phyloP scores from a whole-genome alignment of 108 stramenopile species.

The Tribonema minus region DNA sequence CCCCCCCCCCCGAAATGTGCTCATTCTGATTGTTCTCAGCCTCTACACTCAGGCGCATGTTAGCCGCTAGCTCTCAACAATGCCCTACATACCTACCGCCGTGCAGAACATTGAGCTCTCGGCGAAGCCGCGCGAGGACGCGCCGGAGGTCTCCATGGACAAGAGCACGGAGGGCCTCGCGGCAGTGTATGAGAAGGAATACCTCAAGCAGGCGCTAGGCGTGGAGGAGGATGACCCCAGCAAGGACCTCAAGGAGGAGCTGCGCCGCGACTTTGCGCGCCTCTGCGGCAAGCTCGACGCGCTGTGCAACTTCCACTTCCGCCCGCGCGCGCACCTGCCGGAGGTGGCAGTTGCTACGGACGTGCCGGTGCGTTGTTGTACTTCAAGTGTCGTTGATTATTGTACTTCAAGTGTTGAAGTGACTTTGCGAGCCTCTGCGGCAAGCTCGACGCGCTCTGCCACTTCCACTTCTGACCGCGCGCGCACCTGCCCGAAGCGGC shows the following conservation, averaged over 20 bases:
- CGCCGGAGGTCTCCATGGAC: slow-evolving; percentile 92
- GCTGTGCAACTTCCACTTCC: slow-evolving; percentile 95
- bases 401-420: no score
- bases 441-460: slow-evolving; percentile 88
- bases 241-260: slow-evolving; percentile 68
- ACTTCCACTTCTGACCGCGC: slow-evolving; percentile 96
- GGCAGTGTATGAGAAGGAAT: slow-evolving; percentile 87
- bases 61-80: no score
- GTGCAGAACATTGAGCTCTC: background rate
- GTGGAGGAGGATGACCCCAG: slow-evolving; percentile 63
- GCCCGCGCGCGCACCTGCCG: slow-evolving; percentile 79
- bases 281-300: slow-evolving; percentile 89
- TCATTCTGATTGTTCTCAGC: no score
- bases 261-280: slow-evolving; percentile 73
- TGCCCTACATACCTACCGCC: no score
- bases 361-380: background rate
- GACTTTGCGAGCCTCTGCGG: no score
- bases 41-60: no score
- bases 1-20: no score
- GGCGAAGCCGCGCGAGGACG: slow-evolving; percentile 49
- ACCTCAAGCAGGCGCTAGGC: slow-evolving; percentile 30
- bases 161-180: slow-evolving; percentile 90
- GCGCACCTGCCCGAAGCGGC: no score
- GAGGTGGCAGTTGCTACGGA: slow-evolving; percentile 56
- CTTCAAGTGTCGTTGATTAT: no score